A percentile compares a stretch with the other conserved stretches of the same genome.
Conservation (phyloP, 1,284 basidiomycete species). For the Ceraceosorus guamensis region DNA sequence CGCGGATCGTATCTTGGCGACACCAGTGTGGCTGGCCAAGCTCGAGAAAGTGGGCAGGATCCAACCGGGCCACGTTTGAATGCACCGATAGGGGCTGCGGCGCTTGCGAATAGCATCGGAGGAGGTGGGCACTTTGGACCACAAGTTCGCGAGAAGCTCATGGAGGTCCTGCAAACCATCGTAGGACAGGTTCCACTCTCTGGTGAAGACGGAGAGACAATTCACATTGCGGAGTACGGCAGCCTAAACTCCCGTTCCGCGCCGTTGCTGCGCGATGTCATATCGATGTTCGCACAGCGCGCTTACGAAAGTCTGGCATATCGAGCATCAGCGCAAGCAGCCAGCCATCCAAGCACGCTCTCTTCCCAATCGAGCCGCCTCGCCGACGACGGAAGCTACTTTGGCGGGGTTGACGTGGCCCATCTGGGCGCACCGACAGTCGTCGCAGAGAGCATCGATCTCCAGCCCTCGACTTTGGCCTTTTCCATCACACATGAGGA, state of each 20-base stretch:
- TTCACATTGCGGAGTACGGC: constrained; percentile 49
- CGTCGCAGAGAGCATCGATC: not conserved
- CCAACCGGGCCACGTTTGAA: not conserved
- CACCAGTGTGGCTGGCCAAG: not conserved
- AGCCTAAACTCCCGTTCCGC: constrained; percentile 46
- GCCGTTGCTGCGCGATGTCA: constrained; percentile 42
- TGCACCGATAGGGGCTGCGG: not conserved
- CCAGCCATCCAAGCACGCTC: constrained; percentile 2
- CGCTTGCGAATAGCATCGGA: constrained; percentile 3
- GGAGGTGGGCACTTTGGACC: constrained; percentile 46
- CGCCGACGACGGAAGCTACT: not conserved
- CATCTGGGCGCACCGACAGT: not conserved
- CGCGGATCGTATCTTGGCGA: not conserved
- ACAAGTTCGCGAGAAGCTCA: constrained; percentile 41
- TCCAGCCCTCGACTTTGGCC: constrained; percentile 14
- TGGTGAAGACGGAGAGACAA: constrained; percentile 21
- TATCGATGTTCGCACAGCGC: constrained; percentile 36
- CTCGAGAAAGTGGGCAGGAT: not conserved
- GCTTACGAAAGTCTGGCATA: constrained; percentile 15
- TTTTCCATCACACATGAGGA: constrained; percentile 49
- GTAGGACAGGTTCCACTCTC: constrained; percentile 32
- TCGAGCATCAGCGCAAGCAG: too few relatives aligned
- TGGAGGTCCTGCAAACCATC: constrained; percentile 32
- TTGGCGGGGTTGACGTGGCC: not conserved
- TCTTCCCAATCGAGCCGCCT: too few relatives aligned